Evolutionary conservation across 2,329 filamentous ascomycete genomes (phyloP).

Genomic region (Xylariaceae sp.): DNA sequence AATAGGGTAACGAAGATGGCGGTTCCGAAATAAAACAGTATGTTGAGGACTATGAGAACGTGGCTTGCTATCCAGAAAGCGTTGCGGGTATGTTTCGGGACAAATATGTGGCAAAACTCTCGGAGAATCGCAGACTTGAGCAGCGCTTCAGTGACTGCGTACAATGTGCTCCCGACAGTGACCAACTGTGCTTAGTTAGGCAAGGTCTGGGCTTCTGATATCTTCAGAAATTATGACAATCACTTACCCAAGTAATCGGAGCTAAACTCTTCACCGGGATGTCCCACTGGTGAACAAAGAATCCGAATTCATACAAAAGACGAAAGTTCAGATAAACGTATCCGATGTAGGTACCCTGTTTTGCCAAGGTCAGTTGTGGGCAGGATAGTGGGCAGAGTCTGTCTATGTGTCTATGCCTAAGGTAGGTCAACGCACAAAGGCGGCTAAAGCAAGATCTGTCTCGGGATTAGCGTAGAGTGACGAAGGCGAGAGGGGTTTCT

Average conservation of each 20-base stretch:
- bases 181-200: slow-evolving; percentile 8
- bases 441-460: too few species aligned
- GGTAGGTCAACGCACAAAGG: too few species aligned
- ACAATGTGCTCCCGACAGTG: slow-evolving; percentile 7
- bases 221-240: background rate
- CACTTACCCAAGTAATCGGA: slow-evolving; percentile 14
- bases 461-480: too few species aligned
- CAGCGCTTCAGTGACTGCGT: slow-evolving; percentile 3
- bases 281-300: slow-evolving; percentile 24
- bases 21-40: slow-evolving; percentile 19
- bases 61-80: slow-evolving; percentile 21
- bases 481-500: too few species aligned
- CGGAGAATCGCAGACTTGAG: slow-evolving; percentile 14
- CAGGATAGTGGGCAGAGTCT: too few species aligned
- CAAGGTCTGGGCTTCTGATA: background rate
- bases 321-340: too few species aligned
- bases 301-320: too few species aligned
- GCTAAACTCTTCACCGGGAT: slow-evolving; percentile 16
- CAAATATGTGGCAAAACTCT: slow-evolving; percentile 14
- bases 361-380: too few species aligned
- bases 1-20: slow-evolving; percentile 24
- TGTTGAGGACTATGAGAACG: slow-evolving; percentile 18
- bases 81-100: slow-evolving; percentile 4
- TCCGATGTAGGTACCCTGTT: too few species aligned
- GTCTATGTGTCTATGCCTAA: too few species aligned